Percentiles rank a stretch among this genome's conserved stretches.
Evolutionary conservation across 2,329 filamentous ascomycete genomes (phyloP).

Genomic region (Cercospora berteroae): DNA sequence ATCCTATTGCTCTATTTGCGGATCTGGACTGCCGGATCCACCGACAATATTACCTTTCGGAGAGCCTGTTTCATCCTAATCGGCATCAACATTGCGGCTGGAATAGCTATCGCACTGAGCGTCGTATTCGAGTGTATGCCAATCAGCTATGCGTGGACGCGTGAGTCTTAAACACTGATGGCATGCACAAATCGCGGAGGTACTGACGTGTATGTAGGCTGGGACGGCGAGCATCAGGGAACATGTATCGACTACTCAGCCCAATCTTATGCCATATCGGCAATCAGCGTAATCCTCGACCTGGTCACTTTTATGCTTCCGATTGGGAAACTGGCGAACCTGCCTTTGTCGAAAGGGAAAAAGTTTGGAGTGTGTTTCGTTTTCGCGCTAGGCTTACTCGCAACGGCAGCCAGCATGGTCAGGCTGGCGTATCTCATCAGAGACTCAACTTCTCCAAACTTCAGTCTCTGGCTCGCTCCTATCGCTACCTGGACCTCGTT

Average conservation of each 20-base stretch:
- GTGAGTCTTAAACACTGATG: neutral
- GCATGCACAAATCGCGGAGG: neutral
- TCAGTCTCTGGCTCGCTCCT: slow-evolving; percentile 14
- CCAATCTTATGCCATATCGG: slow-evolving; percentile 12
- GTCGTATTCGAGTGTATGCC: slow-evolving; percentile 11
- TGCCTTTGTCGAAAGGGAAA: slow-evolving; percentile 3
- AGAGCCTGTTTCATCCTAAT: slow-evolving; percentile 9
- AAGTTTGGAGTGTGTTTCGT: slow-evolving; percentile 13
- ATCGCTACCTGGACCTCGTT: slow-evolving; percentile 18
- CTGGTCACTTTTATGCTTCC: slow-evolving; percentile 9
- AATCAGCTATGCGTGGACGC: slow-evolving; percentile 8
- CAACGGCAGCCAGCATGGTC: slow-evolving; percentile 18
- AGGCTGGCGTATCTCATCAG: slow-evolving; percentile 13
- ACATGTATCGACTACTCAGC: slow-evolving; percentile 7
- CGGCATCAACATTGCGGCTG: slow-evolving; percentile 4
- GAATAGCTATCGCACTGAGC: neutral
- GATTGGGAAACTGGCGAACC: slow-evolving; percentile 8
- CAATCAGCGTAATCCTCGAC: slow-evolving; percentile 8
- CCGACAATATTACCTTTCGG: slow-evolving; percentile 2
- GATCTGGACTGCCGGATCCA: slow-evolving; percentile 12
- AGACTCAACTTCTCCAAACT: slow-evolving; percentile 8
- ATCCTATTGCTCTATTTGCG: slow-evolving; percentile 15
- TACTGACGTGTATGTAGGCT: neutral
- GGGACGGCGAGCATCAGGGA: slow-evolving; percentile 8
- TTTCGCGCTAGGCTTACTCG: slow-evolving; percentile 23